phyloP scores from a whole-genome alignment of 1,139 yeast genomes.

The Nakaseomyces uthaithaninus region DNA sequence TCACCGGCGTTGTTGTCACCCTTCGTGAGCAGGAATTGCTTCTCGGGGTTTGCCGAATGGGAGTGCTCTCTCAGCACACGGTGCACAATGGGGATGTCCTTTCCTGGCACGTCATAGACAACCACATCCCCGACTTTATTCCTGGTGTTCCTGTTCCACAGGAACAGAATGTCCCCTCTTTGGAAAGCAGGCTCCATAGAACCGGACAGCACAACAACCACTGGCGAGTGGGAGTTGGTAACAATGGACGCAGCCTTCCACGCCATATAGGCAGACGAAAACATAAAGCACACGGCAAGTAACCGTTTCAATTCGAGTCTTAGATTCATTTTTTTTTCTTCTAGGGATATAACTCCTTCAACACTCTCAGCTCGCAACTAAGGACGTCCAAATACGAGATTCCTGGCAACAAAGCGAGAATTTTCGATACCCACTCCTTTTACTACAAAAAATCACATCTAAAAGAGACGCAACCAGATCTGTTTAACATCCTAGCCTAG shows the following conservation, averaged over 20 bases:
- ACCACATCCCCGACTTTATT: conserved; percentile 90
- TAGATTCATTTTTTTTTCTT: conserved; percentile 27
- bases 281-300: conserved; percentile 65
- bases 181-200: conserved; percentile 99
- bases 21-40: conserved; percentile 78
- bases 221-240: conserved; percentile 83
- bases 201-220: conserved; percentile 93
- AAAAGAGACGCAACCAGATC: too few species aligned
- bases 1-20: conserved; percentile 95
- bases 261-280: conserved; percentile 83
- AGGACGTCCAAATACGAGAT: too few species aligned
- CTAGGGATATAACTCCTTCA: neutral
- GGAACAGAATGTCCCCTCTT: conserved; percentile 86
- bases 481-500: too few species aligned
- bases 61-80: conserved; percentile 68
- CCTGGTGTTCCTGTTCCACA: conserved; percentile 70
- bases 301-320: conserved; percentile 44
- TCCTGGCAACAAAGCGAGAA: too few species aligned
- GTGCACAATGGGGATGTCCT: conserved; percentile 89
- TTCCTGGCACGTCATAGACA: conserved; percentile 79
- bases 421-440: too few species aligned
- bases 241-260: conserved; percentile 80
- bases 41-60: conserved; percentile 26
- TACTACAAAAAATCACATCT: too few species aligned
- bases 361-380: too few species aligned